Evolutionary conservation across 2,329 filamentous ascomycete species (phyloP).

Genomic region (Colletotrichum sp.): DNA sequence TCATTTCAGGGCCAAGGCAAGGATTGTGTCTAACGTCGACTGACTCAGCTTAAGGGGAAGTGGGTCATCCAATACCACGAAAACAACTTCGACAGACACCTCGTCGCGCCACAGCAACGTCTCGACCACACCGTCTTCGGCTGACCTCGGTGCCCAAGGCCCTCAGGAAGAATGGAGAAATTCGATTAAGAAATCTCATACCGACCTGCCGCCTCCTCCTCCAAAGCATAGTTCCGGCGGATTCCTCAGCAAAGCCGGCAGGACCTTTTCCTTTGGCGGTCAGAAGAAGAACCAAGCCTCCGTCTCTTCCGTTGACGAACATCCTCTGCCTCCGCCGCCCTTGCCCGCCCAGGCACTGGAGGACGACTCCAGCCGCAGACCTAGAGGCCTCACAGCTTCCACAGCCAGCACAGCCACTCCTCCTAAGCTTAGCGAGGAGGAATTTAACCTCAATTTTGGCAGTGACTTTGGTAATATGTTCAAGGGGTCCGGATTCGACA

Average conservation of each 20-base stretch:
- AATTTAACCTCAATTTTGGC: constrained; percentile 57
- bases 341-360: constrained; percentile 37
- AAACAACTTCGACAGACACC: constrained; percentile 63
- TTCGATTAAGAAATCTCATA: constrained; percentile 40
- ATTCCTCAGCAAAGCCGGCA: constrained; percentile 61
- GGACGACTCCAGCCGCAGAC: constrained; percentile 35
- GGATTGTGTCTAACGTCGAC: constrained; percentile 32
- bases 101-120: constrained; percentile 67
- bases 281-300: constrained; percentile 54
- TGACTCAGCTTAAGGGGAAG: constrained; percentile 56
- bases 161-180: constrained; percentile 45
- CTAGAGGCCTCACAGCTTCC: constrained; percentile 59
- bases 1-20: constrained; percentile 24
- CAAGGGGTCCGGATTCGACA: constrained; percentile 51
- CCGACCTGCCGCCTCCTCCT: constrained; percentile 43
- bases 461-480: constrained; percentile 65
- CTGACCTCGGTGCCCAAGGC: constrained; percentile 43
- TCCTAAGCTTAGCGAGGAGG: constrained; percentile 48
- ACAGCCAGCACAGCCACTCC: constrained; percentile 60
- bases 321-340: constrained; percentile 39
- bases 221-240: constrained; percentile 52
- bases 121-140: constrained; percentile 66
- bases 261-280: constrained; percentile 65
- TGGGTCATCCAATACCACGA: constrained; percentile 66
- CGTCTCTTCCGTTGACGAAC: constrained; percentile 41